Base-by-base conservation (phyloP, 768 basidiomycete species). In the Amanita fuliginea region DNA sequence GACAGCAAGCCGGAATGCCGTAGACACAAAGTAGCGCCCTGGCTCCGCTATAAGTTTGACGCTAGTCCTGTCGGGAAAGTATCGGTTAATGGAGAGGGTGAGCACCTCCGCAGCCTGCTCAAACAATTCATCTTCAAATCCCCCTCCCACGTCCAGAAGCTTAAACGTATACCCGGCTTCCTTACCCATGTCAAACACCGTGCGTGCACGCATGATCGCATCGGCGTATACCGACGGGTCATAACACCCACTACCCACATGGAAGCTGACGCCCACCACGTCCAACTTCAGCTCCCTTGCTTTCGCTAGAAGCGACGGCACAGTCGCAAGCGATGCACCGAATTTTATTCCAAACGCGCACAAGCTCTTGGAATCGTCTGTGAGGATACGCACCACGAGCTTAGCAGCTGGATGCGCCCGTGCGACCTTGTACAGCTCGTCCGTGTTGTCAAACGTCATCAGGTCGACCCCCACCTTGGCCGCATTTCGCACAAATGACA, bases 371-470 rank as follows among this genome's bases (percentile, higher is more conserved):
- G 88, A 90, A 67, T 98, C 96, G 67, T 99, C 96, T n/a, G 95
- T 93, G 42, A 98, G 74, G 63, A 99, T 98, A 56, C 96, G 89
- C 33, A 98, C 67, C 57, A 98, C 81, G 42, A 96, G 78, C 66
- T 89, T 83, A 7, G 96, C 94, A 28, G 65, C 58, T 0, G 93
- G 89, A 63, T 93, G 81, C 4, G 74, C 67, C 30, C 85, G 82
- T 14, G 86, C 80, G 53, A 98, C 80, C 70, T 99, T 99, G 79
- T 86, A 77, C 14, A 99, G 71, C 63, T 99, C 96, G 67, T 99
- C 96, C 35, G 78, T 77, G 66, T 98, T 99, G 71, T 99, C 96
- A 62, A 99, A 99, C 4, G 95, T 97, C 95, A 97, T 96, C 69
- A 77, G 81, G 61, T 90, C 77, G 46, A 98, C 94, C 18, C 86